phyloP scores from a whole-genome alignment of 306 rosid species.

The Vigna angularis region DNA sequence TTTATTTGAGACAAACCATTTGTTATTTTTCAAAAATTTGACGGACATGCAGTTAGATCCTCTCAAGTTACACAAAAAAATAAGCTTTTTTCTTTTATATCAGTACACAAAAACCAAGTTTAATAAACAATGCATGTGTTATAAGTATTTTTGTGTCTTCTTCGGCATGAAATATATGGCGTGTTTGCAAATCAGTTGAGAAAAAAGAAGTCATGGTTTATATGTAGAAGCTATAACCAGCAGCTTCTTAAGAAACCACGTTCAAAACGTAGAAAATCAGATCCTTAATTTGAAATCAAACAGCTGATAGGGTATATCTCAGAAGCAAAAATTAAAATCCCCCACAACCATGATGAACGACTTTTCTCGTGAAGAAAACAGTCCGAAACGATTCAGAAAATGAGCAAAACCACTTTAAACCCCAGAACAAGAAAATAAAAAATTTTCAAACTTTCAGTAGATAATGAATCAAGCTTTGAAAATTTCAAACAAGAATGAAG shows the following conservation, averaged over 20 bases:
- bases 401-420: constrained; percentile 1
- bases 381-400: not conserved
- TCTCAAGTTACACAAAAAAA: not conserved
- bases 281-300: not conserved
- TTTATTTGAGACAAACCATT: not conserved
- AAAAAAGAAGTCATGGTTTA: not conserved
- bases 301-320: not conserved
- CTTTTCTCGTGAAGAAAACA: constrained; percentile 3
- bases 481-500: not conserved
- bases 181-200: not conserved
- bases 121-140: not conserved
- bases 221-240: not conserved
- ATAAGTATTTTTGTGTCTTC: not conserved
- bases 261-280: not conserved
- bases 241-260: not conserved
- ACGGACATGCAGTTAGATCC: not conserved
- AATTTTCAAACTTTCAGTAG: not conserved
- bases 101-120: not conserved
- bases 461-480: not conserved
- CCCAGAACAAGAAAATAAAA: not conserved
- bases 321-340: not conserved
- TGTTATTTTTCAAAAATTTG: not conserved
- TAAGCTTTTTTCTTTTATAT: not conserved
- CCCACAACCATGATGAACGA: not conserved
- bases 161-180: not conserved